Base-by-base conservation (phyloP, 2,329 filamentous ascomycete species). In the Aspergillus tubingensis region DNA sequence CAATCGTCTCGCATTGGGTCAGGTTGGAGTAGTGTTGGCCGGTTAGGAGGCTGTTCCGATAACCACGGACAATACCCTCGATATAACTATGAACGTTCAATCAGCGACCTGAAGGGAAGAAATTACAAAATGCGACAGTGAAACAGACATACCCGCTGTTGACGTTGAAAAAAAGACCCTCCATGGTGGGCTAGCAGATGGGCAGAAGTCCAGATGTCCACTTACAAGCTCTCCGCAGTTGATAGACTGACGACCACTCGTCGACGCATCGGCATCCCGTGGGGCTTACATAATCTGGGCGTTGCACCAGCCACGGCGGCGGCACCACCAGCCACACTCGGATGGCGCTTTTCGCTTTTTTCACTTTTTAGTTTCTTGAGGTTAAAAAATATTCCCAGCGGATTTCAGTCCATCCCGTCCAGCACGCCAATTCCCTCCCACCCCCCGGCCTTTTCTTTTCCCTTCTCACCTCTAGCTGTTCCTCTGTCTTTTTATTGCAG, bases 1-100 rank as follows among this genome's bases (percentile, higher is more conserved):
- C 94, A 71, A 98, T 94, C 53, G 88, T 96, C 81, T 98, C 94
- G 86, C 94, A 98, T 85, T 98, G 94, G 65, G 91, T 96, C 80
- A 98, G 81, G 82, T 98, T 99, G 81, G 85, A 88, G 82, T 99
- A 99, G 82, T 94, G 96, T 76, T 91, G 85, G 77, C 89, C 82
- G 58, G 91, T 98, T 74, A 99, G 86, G 65, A 99, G 89, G 73
- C 89, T 86, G 80, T 98, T 99, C 75, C 94, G 90, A 81, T 98
- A 99, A 66, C 95, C 95, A 72, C 95, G 91, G 72, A 98, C 92
- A 76, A 99, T 93, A 77, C 95, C 95, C 81, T 99, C 95, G 76
- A 98, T 88, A 80, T 96, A 98, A 80, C 93, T 96, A 72, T 25
- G 56, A 62, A 39, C 23, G 13, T 48, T 67, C 50, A 70, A 71